phyloP scores from a whole-genome alignment of 1,284 basidiomycete species.

The Phellopilus nigrolimitatus region DNA sequence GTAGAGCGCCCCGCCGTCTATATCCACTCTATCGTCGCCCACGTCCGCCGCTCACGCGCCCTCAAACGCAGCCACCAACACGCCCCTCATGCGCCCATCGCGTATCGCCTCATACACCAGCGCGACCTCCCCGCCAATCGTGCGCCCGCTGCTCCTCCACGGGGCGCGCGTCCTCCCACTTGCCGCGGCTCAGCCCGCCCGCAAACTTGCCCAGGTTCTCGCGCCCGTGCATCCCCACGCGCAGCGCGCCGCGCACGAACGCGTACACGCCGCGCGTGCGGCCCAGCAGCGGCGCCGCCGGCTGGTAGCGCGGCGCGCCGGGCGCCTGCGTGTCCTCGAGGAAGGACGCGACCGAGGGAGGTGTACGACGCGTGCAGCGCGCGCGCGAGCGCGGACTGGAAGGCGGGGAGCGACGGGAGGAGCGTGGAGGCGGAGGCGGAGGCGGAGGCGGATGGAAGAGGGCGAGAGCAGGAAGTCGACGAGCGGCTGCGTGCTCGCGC shows the following conservation, averaged over 20 bases:
- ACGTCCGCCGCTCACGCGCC: no score
- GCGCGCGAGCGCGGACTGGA: conserved; percentile 27
- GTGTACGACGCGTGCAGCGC: conserved; percentile 26
- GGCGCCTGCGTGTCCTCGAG: conserved; percentile 39
- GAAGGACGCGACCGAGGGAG: conserved; percentile 28
- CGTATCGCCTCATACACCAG: conserved; percentile 70
- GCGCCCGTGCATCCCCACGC: conserved; percentile 67
- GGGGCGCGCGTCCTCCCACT: conserved; percentile 18
- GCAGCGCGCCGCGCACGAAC: conserved; percentile 61
- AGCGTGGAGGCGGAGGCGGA: conserved; percentile 26
- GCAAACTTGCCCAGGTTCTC: conserved; percentile 59
- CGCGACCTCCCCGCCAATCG: conserved; percentile 62
- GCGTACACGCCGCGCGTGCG: conserved; percentile 65
- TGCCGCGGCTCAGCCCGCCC: conserved; percentile 45
- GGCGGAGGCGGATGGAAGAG: conserved; percentile 29
- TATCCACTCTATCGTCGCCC: no score
- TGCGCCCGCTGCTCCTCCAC: conserved; percentile 36
- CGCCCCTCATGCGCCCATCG: conserved; percentile 63
- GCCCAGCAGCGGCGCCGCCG: conserved; percentile 58
- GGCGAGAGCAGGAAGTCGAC: conserved; percentile 46
- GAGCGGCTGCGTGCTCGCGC: conserved; percentile 53
- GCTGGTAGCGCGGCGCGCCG: conserved; percentile 48
- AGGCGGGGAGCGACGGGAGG: conserved; percentile 25
- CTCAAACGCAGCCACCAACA: conserved; percentile 49
- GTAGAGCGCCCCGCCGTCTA: no score